A percentile compares a stretch with the other conserved stretches of the same genome.
Conservation (phyloP, 2,329 filamentous ascomycete species). For the Fusarium tanahbumbuense region DNA sequence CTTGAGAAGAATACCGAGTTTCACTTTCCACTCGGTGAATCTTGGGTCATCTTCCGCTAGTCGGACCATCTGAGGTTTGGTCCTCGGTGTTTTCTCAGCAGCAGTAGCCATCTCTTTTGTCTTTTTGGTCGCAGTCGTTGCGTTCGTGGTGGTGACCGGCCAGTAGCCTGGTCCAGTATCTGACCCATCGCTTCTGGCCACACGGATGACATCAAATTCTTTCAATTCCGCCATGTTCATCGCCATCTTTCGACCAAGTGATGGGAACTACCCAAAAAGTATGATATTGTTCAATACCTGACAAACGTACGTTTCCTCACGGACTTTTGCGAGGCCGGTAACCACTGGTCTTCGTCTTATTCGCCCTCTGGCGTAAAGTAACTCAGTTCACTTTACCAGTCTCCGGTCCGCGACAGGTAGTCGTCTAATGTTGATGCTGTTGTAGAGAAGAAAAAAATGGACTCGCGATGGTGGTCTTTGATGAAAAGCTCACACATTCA, state of each 20-base stretch:
- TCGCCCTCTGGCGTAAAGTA: not conserved
- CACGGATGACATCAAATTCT: constrained; percentile 56
- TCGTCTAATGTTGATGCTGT: constrained; percentile 1
- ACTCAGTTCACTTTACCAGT: not conserved
- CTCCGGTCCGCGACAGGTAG: not conserved
- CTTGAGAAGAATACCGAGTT: constrained; percentile 59
- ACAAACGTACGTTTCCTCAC: not conserved
- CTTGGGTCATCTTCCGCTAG: constrained; percentile 58
- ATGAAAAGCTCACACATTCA: constrained; percentile 9
- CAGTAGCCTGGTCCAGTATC: constrained; percentile 60
- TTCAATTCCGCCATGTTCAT: constrained; percentile 51
- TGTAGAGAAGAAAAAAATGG: not conserved
- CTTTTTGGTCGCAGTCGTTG: constrained; percentile 51
- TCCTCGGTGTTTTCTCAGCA: constrained; percentile 52
- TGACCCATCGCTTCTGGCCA: constrained; percentile 60
- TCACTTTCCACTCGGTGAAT: constrained; percentile 59
- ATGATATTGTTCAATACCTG: not conserved
- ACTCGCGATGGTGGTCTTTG: constrained; percentile 8
- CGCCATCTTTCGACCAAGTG: not conserved
- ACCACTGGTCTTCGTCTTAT: not conserved
- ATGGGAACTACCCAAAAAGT: not conserved
- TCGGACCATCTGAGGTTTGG: constrained; percentile 58
- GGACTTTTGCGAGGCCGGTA: not conserved
- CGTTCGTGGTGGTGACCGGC: constrained; percentile 49
- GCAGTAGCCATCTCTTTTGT: constrained; percentile 48